Evolutionary conservation across 2,329 filamentous ascomycete genomes (phyloP).

Genomic region (Mycosphaerella arachidis): DNA sequence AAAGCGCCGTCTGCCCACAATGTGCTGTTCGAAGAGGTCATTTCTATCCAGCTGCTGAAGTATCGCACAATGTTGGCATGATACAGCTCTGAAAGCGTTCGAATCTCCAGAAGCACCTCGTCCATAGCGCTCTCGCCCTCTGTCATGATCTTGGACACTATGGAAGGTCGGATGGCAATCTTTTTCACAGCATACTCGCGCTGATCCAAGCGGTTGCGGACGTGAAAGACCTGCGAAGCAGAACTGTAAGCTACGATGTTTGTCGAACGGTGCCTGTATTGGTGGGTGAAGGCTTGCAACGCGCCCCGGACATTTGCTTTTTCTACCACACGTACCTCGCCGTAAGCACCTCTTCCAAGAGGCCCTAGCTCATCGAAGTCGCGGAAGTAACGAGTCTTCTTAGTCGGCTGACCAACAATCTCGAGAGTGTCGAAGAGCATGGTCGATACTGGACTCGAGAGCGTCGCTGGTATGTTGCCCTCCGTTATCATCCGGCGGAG

Average conservation of each 20-base stretch:
- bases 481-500: conserved; percentile 17
- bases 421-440: background rate
- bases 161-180: conserved; percentile 53
- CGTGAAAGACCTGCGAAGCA: conserved; percentile 43
- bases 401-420: background rate
- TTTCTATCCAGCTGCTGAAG: conserved; percentile 61
- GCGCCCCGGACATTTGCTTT: no score
- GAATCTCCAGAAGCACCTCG: conserved; percentile 55
- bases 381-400: conserved; percentile 40
- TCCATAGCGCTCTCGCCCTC: conserved; percentile 52
- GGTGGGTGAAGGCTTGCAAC: no score
- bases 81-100: conserved; percentile 58
- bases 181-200: conserved; percentile 63
- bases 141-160: conserved; percentile 42
- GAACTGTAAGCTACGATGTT: no score
- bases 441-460: background rate
- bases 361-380: conserved; percentile 52
- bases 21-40: conserved; percentile 10
- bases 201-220: conserved; percentile 57
- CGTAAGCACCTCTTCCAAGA: conserved; percentile 61
- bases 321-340: conserved; percentile 41
- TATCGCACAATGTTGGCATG: conserved; percentile 65
- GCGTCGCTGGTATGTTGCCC: background rate
- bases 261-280: no score
- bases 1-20: background rate